Conservation (phyloP, 257 asterid species). For the Nemophila menziesii region DNA sequence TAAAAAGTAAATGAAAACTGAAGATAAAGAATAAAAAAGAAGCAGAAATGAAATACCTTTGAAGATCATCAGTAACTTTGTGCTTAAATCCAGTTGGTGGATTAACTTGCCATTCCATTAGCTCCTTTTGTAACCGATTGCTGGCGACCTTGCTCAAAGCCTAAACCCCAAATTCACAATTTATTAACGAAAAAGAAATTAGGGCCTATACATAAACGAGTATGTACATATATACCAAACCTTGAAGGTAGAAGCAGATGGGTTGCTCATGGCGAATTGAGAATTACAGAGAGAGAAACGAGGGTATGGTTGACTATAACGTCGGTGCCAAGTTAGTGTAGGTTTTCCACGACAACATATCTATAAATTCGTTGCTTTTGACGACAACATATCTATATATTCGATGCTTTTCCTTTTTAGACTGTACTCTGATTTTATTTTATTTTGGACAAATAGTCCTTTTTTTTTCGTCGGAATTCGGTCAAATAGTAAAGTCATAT, state of each 20-base stretch:
- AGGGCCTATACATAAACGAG: not conserved
- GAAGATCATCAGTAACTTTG: constrained; percentile 82
- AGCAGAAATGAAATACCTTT: constrained; percentile 40
- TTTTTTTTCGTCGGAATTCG: too few species aligned
- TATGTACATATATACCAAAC: constrained; percentile 4
- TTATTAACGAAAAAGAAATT: not conserved
- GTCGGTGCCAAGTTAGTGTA: too few species aligned
- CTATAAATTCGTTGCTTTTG: too few species aligned
- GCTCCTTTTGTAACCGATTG: constrained; percentile 94
- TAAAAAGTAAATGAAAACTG: constrained; percentile 4
- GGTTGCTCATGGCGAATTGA: constrained; percentile 12
- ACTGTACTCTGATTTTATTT: too few species aligned
- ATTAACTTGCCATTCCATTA: constrained; percentile 95
- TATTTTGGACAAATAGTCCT: too few species aligned
- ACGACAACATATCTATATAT: too few species aligned
- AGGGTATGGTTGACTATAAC: not conserved
- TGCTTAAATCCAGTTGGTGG: constrained; percentile 89
- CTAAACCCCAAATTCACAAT: constrained; percentile 24
- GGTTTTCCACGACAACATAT: too few species aligned
- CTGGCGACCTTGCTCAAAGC: constrained; percentile 92
- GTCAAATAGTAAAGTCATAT: too few species aligned
- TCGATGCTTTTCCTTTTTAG: too few species aligned
- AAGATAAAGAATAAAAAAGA: not conserved
- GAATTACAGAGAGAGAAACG: not conserved
- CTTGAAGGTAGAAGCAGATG: constrained; percentile 22